Conservation (phyloP, 495 filamentous ascomycete genomes). For the Aspergillus carlsbadensis region DNA sequence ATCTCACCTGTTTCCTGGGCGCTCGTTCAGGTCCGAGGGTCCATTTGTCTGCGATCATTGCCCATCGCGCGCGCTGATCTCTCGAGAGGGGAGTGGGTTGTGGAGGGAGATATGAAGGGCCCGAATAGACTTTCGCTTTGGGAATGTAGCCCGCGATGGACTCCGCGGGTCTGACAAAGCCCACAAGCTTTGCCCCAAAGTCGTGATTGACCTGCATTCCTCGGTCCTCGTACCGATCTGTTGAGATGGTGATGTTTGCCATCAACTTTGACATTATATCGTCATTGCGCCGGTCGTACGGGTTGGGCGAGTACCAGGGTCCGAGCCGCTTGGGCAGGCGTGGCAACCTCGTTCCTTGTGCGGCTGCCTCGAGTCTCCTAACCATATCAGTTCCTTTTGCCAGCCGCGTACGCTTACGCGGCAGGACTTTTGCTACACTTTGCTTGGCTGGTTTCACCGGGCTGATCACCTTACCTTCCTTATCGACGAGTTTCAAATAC, state of each 20-base stretch:
- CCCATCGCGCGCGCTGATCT: not conserved
- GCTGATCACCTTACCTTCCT: not conserved
- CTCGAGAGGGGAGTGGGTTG: not conserved
- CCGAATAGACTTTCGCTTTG: not conserved
- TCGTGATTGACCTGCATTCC: not conserved
- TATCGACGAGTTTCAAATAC: not conserved
- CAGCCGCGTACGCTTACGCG: conserved; percentile 2
- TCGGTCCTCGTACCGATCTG: not conserved
- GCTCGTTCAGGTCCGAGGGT: not conserved
- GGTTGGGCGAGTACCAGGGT: not conserved
- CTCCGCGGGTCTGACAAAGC: not conserved
- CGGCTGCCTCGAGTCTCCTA: not conserved
- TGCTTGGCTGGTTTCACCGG: not conserved
- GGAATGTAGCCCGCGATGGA: not conserved
- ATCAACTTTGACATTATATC: not conserved
- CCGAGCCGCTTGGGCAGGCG: not conserved
- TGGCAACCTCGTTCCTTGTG: not conserved
- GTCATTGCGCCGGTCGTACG: not conserved
- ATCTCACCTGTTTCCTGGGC: not conserved
- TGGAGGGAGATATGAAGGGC: not conserved
- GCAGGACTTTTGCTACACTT: not conserved
- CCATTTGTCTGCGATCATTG: not conserved
- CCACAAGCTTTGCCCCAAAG: not conserved
- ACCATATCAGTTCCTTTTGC: not conserved
- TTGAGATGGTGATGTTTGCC: not conserved